phyloP scores from a whole-genome alignment of 1,284 basidiomycete genomes.

The Rugosomyces carneus region DNA sequence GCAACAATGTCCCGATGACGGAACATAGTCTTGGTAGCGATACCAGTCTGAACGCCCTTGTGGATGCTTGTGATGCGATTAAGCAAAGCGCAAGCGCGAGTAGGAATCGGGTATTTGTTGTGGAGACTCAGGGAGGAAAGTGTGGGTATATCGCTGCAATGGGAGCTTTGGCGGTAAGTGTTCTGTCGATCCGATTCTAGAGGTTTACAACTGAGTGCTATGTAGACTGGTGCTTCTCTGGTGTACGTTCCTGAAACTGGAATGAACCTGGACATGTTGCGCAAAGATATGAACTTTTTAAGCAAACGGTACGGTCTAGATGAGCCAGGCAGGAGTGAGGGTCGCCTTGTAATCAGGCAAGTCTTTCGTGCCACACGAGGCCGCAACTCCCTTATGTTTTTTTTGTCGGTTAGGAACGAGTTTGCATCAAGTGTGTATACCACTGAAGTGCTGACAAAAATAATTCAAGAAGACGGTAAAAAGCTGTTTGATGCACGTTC shows the following conservation, averaged over 20 bases:
- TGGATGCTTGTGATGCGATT: constrained; percentile 96
- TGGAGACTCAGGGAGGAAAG: constrained; percentile 96
- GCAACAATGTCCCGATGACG: constrained; percentile 96
- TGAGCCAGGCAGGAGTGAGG: constrained; percentile 85
- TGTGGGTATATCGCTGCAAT: constrained; percentile 95
- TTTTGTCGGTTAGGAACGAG: constrained; percentile 62
- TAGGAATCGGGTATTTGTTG: constrained; percentile 93
- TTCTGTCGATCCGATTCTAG: neutral
- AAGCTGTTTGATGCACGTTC: constrained; percentile 90
- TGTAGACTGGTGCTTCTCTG: constrained; percentile 81
- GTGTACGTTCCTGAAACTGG: constrained; percentile 95
- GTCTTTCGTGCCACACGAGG: constrained; percentile 18
- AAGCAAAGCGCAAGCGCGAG: constrained; percentile 97
- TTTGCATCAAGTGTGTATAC: constrained; percentile 84
- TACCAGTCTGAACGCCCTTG: constrained; percentile 95
- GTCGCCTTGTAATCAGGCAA: constrained; percentile 86
- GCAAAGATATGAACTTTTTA: constrained; percentile 86
- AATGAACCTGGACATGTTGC: constrained; percentile 77
- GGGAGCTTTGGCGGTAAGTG: constrained; percentile 87
- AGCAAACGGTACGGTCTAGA: constrained; percentile 85
- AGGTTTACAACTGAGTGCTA: neutral
- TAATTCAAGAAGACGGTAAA: constrained; percentile 91
- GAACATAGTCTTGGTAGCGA: constrained; percentile 95
- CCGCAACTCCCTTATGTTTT: neutral
- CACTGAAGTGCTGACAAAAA: constrained; percentile 89